Conservation (phyloP, 495 filamentous ascomycete genomes). For the Neurospora sp. region DNA sequence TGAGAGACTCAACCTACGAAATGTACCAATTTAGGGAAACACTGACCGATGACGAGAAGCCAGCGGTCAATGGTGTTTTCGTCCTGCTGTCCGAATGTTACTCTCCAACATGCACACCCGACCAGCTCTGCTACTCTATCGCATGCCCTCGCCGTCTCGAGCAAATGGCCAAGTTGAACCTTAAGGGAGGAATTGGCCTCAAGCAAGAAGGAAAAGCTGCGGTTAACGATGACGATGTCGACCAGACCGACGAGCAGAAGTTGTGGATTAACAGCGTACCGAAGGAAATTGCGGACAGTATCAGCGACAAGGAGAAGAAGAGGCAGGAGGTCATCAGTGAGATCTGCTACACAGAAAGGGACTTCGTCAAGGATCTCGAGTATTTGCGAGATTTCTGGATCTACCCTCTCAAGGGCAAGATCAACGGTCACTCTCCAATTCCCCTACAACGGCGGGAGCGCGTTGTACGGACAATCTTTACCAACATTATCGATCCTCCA, state of each 20-base stretch:
- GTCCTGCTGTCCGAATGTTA: constrained; percentile 95
- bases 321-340: constrained; percentile 97
- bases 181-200: constrained; percentile 82
- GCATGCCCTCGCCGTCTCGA: constrained; percentile 91
- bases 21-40: constrained; percentile 97
- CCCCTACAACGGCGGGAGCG: constrained; percentile 79
- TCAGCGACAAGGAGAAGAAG: constrained; percentile 89
- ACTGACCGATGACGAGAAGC: constrained; percentile 73
- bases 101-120: constrained; percentile 90
- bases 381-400: constrained; percentile 99
- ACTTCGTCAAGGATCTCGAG: constrained; percentile 98
- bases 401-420: constrained; percentile 66
- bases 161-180: constrained; percentile 85
- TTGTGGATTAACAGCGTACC: constrained; percentile 99
- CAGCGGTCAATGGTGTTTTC: constrained; percentile 90
- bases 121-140: constrained; percentile 96
- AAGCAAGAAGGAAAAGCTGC: constrained; percentile 69
- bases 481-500: constrained; percentile 75
- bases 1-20: constrained; percentile 82
- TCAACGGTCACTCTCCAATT: constrained; percentile 64
- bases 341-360: constrained; percentile 96
- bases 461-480: constrained; percentile 91
- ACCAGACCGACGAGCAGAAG: constrained; percentile 91
- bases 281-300: constrained; percentile 83
- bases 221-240: constrained; percentile 69